Base-by-base conservation (phyloP, 2,329 filamentous ascomycete species). In the Cercospora zeina region DNA sequence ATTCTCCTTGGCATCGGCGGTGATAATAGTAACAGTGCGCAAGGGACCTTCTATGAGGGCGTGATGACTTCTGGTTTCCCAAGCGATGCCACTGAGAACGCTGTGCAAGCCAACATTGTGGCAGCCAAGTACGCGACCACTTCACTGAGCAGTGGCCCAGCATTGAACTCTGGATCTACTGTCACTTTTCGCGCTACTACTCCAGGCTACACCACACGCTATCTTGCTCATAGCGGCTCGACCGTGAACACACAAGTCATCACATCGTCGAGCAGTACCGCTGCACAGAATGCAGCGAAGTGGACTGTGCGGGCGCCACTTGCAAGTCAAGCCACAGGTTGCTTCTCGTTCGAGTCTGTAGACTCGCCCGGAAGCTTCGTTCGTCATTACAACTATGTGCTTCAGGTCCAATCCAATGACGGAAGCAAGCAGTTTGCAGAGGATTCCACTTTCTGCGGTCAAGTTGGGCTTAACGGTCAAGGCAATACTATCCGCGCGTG, bases 1-100 rank as follows among this genome's bases (percentile, higher is more conserved):
- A 86, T 89, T 49, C 80, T 88, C 62, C 83, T 88, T n/a, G 86
- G 86, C n/a, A 87, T 88, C 58, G 86, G 86, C n/a, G 86, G 86
- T 7, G 86, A 88, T 67, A 89, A 86, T 75, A 86, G 83, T 69
- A 76, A 77, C 67, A 69, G 82, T 51, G 85, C 79, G 0, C 83
- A 87, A 69, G 85, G 86, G 27, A 70, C 66, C 3, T 72, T 72
- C 62, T 73, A 88, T 71, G 86, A 88, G 73, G 86, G 85, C 19
- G 85, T 83, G 31, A 86, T 88, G 84, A 87, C 85, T 11, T 75
- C 78, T 0, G 85, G 85, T 0, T 88, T 87, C 67, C 85, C 86
- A 0, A 80, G 82, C 1, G 85, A 88, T 65, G 80, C 78, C 8
- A 84, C 81, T 2, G 86, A 88, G 73, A 79, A 81, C 71, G 64